phyloP scores from a whole-genome alignment of 2,329 filamentous ascomycete species.

The Colletotrichum sp. region DNA sequence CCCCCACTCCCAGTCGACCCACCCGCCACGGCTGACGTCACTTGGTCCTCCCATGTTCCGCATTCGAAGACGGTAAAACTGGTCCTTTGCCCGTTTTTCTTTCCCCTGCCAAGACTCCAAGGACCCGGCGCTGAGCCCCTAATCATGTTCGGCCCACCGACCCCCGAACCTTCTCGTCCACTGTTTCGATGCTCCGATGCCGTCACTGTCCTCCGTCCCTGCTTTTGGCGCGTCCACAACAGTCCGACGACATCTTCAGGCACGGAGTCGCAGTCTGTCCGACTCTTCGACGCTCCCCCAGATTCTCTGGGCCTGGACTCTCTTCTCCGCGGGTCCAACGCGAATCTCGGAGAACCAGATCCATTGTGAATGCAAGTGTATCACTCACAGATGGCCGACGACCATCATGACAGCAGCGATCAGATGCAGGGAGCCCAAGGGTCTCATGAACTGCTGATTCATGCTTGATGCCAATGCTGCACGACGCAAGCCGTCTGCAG shows the following conservation, averaged over 20 bases:
- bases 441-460: neutral
- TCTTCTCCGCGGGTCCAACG: neutral
- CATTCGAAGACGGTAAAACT: constrained; percentile 6
- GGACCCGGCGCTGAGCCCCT: constrained; percentile 10
- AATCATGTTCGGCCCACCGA: constrained; percentile 13
- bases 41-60: neutral
- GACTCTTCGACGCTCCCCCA: neutral
- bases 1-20: constrained; percentile 7
- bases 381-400: neutral
- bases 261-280: constrained; percentile 2
- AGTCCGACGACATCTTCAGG: neutral
- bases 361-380: neutral
- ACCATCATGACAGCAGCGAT: neutral
- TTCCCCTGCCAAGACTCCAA: constrained; percentile 16
- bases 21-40: constrained; percentile 12
- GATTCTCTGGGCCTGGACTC: neutral
- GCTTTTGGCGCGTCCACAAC: constrained; percentile 1
- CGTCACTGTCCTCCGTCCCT: constrained; percentile 15
- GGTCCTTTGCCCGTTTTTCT: constrained; percentile 6
- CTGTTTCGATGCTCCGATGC: neutral
- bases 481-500: neutral
- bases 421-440: neutral
- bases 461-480: neutral
- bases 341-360: neutral
- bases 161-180: constrained; percentile 11